phyloP scores from a whole-genome alignment of 106 monocot genomes.

The Narthecium ossifragum region DNA sequence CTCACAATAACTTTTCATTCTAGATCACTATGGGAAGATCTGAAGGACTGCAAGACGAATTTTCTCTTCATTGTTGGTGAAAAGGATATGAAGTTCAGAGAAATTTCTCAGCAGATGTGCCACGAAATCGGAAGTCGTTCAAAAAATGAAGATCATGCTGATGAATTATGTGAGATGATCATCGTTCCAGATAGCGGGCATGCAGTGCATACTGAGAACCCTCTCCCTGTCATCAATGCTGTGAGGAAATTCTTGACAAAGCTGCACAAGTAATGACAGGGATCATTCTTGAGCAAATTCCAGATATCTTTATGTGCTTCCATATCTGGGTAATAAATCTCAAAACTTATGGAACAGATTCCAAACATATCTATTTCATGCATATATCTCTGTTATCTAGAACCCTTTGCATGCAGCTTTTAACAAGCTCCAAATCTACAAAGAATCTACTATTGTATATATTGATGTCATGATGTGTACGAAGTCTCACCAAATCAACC shows the following conservation, averaged over 20 bases:
- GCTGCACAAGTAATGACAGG: conserved; percentile 2
- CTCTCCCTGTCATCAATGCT: conserved; percentile 62
- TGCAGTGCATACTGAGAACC: conserved; percentile 88
- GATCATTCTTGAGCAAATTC: too few relatives aligned
- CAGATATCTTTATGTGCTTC: too few relatives aligned
- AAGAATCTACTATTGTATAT: too few relatives aligned
- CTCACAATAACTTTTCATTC: not conserved
- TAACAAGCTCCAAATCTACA: too few relatives aligned
- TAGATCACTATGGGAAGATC: conserved; percentile 84
- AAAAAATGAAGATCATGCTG: not conserved
- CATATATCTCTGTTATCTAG: too few relatives aligned
- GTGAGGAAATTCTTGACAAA: conserved; percentile 62
- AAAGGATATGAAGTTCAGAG: conserved; percentile 66
- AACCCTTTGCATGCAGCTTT: too few relatives aligned
- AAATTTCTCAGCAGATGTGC: conserved; percentile 57
- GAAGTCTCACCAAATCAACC: too few relatives aligned
- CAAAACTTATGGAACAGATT: too few relatives aligned
- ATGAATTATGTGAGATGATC: conserved; percentile 32
- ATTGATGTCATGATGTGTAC: too few relatives aligned
- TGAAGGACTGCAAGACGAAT: conserved; percentile 45
- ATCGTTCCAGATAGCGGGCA: conserved; percentile 67
- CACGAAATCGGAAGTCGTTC: conserved; percentile 16
- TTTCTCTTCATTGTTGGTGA: conserved; percentile 72
- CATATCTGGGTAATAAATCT: too few relatives aligned
- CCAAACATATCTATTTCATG: too few relatives aligned